These are phyloP conservation scores for Exophiala phaeomuriformis DNA, from an alignment of 2,329 filamentous ascomycete species.

Conservation along the genomic window DNA sequence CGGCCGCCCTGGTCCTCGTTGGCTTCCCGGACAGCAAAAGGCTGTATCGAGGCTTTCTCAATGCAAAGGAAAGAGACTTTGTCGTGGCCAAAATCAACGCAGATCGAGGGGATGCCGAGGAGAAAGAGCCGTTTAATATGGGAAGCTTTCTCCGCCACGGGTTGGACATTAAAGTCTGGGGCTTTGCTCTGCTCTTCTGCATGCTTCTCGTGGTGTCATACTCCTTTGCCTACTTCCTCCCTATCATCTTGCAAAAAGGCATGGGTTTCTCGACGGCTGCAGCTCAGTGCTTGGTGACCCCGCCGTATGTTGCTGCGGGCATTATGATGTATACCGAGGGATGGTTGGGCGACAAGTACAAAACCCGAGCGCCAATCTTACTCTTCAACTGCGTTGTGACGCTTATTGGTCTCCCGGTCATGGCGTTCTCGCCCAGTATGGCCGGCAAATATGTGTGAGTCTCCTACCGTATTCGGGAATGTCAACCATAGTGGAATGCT, in stretches of 20 bases:
- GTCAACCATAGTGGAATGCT: neutral
- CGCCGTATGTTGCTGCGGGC: constrained; percentile 56
- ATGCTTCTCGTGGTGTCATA: neutral
- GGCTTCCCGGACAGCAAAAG: no score
- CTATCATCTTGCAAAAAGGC: constrained; percentile 56
- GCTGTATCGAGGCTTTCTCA: no score
- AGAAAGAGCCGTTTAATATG: constrained; percentile 45
- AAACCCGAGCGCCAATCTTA: constrained; percentile 59
- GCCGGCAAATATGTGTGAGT: neutral
- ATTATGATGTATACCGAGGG: constrained; percentile 55
- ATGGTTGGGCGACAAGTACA: constrained; percentile 61
- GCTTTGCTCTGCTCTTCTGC: constrained; percentile 45
- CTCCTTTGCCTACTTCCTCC: constrained; percentile 58
- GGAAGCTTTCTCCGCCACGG: constrained; percentile 34
- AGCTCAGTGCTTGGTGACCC: constrained; percentile 65
- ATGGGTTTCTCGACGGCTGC: constrained; percentile 59
- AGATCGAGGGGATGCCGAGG: constrained; percentile 48
- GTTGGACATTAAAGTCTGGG: constrained; percentile 49
- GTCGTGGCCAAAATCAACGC: constrained; percentile 35
- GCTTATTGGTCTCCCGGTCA: neutral
- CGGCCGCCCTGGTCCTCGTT: no score
- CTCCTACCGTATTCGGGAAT: neutral
- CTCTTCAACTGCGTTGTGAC: neutral
- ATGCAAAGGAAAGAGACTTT: no score
- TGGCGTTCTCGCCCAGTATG: neutral